Evolutionary conservation across 1,284 basidiomycete genomes (phyloP).

Genomic region (Xerocomus minutiporus): DNA sequence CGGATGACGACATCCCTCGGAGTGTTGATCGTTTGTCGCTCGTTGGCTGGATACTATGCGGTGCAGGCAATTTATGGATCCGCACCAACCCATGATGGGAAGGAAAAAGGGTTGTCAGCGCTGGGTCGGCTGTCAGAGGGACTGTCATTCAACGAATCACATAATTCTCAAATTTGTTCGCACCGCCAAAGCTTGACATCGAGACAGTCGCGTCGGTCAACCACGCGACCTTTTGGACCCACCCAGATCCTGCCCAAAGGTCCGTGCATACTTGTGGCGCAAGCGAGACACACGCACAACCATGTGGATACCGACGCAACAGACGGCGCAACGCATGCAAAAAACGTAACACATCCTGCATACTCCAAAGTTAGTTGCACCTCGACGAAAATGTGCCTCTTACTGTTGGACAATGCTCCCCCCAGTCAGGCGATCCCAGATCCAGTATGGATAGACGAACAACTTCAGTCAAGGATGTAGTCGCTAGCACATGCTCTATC

Average conservation of each 20-base stretch:
- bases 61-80: conserved; percentile 68
- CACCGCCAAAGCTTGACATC: conserved; percentile 77
- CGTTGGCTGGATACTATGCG: conserved; percentile 63
- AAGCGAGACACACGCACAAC: conserved; percentile 66
- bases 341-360: conserved; percentile 67
- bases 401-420: conserved; percentile 55
- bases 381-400: conserved; percentile 4
- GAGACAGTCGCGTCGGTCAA: conserved; percentile 70
- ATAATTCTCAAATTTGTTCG: conserved; percentile 25
- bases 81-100: conserved; percentile 81
- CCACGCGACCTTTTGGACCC: conserved; percentile 78
- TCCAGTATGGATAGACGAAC: conserved; percentile 65
- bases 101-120: conserved; percentile 65
- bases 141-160: conserved; percentile 8
- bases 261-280: conserved; percentile 56
- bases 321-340: conserved; percentile 60
- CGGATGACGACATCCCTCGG: conserved; percentile 62
- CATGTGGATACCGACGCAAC: conserved; percentile 53
- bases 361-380: conserved; percentile 7
- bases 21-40: conserved; percentile 75
- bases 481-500: conserved; percentile 22
- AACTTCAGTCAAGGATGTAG: conserved; percentile 31
- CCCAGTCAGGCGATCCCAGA: conserved; percentile 72
- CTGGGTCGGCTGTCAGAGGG: conserved; percentile 53
- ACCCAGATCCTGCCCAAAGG: conserved; percentile 56